phyloP scores from a whole-genome alignment of 371 early-diverging fungal species.

The Circinella umbellata region DNA sequence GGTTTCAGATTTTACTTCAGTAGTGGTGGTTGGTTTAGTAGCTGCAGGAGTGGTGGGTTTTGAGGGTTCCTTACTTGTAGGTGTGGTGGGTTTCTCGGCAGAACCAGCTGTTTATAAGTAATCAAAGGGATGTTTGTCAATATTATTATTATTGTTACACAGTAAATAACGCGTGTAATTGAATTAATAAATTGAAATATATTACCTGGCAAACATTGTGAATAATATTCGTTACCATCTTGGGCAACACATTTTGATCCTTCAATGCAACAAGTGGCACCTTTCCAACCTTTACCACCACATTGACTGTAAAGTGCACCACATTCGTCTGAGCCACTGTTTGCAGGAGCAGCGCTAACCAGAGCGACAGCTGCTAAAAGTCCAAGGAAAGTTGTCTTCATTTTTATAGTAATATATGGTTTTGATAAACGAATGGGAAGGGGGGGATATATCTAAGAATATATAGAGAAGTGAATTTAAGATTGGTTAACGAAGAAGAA shows the following conservation, averaged over 20 bases:
- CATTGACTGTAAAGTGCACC: constrained; percentile 9
- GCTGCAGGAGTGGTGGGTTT: constrained; percentile 9
- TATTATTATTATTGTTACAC: background rate
- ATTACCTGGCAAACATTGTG: constrained; percentile 12
- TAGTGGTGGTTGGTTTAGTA: background rate
- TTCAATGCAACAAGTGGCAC: constrained; percentile 7
- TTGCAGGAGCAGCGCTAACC: constrained; percentile 1
- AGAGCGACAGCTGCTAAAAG: constrained; percentile 2
- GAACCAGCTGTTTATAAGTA: no score
- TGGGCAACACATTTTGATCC: constrained; percentile 4
- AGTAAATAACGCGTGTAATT: background rate
- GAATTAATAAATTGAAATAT: background rate
- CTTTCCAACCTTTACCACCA: constrained; percentile 9
- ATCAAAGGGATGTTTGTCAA: background rate
- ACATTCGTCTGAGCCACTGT: background rate
- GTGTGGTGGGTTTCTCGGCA: constrained; percentile 2
- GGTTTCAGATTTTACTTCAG: background rate
- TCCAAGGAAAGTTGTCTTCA: constrained; percentile 11
- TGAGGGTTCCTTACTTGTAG: background rate
- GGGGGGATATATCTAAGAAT: background rate
- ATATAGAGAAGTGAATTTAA: background rate
- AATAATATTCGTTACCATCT: constrained; percentile 12
- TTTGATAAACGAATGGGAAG: constrained; percentile 5
- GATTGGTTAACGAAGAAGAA: background rate
- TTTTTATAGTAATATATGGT: background rate